Evolutionary conservation across 257 asterid genomes (phyloP).

Genomic region (Phtheirospermum japonicum): DNA sequence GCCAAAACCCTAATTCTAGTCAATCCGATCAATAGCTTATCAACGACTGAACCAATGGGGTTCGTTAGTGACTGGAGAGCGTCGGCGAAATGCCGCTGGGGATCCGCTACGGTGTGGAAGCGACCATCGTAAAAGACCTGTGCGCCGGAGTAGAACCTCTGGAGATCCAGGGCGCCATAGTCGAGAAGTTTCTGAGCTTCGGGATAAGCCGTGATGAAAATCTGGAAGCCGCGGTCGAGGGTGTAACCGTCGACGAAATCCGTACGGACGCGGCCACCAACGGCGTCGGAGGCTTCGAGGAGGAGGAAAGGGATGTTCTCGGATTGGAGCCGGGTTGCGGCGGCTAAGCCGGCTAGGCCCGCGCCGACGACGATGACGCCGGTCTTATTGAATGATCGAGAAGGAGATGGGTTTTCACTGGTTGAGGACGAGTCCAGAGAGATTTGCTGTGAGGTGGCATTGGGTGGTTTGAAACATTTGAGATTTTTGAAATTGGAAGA

Average conservation of each 20-base stretch:
- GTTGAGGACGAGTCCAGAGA: slow-evolving; percentile 43
- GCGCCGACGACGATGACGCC: slow-evolving; percentile 82
- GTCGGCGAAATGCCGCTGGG: slow-evolving; percentile 72
- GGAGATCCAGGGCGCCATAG: slow-evolving; percentile 59
- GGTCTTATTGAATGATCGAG: slow-evolving; percentile 35
- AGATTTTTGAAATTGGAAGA: slow-evolving; percentile 20
- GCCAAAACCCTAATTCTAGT: slow-evolving; percentile 62
- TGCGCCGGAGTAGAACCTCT: slow-evolving; percentile 77
- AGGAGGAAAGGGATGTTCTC: slow-evolving; percentile 67
- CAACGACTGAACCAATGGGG: slow-evolving; percentile 66
- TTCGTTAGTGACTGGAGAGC: slow-evolving; percentile 53
- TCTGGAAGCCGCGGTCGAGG: slow-evolving; percentile 95
- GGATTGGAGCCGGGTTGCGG: slow-evolving; percentile 78
- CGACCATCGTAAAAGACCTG: slow-evolving; percentile 60
- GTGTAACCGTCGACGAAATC: slow-evolving; percentile 77
- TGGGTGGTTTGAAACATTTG: slow-evolving; percentile 36
- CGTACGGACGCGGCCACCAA: slow-evolving; percentile 96
- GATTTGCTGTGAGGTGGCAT: slow-evolving; percentile 46
- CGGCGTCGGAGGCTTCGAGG: slow-evolving; percentile 80
- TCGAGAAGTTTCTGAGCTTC: slow-evolving; percentile 72
- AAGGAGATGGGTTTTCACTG: slow-evolving; percentile 29
- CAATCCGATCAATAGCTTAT: slow-evolving; percentile 66
- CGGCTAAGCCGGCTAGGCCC: slow-evolving; percentile 93
- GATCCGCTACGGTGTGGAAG: slow-evolving; percentile 85
- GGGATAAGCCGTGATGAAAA: slow-evolving; percentile 90